Evolutionary conservation across 768 basidiomycete genomes (phyloP).

Genomic region (Auricularia cornea): DNA sequence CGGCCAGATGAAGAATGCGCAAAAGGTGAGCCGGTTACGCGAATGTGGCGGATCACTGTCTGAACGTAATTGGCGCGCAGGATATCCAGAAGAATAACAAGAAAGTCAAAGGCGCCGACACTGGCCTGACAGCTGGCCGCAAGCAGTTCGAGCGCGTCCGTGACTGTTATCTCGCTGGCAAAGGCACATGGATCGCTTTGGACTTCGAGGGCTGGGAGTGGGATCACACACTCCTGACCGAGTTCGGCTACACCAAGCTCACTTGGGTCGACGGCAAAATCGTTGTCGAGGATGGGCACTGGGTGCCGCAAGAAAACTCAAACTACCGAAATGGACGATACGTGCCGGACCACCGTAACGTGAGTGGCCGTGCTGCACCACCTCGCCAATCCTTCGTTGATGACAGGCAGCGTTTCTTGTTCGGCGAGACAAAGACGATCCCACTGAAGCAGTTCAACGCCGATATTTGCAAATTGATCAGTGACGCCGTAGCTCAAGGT

Average conservation of each 20-base stretch:
- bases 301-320: constrained; percentile 55
- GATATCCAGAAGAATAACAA: constrained; percentile 76
- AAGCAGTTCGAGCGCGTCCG: constrained; percentile 62
- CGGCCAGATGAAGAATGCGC: constrained; percentile 43
- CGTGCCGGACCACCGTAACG: constrained; percentile 45
- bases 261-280: constrained; percentile 46
- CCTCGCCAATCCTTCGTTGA: neutral
- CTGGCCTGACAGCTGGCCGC: constrained; percentile 46
- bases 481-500: constrained; percentile 32
- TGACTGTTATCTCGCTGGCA: constrained; percentile 50
- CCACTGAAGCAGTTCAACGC: constrained; percentile 42
- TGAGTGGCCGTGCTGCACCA: neutral
- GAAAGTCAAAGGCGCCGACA: constrained; percentile 56
- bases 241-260: constrained; percentile 69
- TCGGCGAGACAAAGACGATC: constrained; percentile 53
- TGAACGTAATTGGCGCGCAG: constrained; percentile 26
- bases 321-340: constrained; percentile 52
- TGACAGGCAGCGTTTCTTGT: constrained; percentile 47
- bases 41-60: neutral
- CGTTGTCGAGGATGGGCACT: constrained; percentile 43
- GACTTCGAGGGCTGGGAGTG: constrained; percentile 83
- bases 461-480: constrained; percentile 41
- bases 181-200: constrained; percentile 65
- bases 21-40: constrained; percentile 39
- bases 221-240: constrained; percentile 65